Base-by-base conservation (phyloP, 179 eudicot genomes). In the Nepenthes alata region DNA sequence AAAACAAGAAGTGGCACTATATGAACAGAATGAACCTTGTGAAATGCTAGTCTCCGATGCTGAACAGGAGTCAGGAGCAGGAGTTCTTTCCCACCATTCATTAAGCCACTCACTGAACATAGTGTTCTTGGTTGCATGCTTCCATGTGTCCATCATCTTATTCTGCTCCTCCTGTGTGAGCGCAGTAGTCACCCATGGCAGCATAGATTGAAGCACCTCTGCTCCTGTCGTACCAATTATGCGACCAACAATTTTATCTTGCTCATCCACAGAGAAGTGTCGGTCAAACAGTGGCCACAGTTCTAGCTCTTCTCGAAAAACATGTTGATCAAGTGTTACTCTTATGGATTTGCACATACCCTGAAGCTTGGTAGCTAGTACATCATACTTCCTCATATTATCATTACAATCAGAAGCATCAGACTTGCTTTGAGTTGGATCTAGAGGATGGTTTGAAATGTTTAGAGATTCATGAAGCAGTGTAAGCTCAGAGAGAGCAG, bases 151-250 rank as follows among this genome's bases (percentile, higher is more conserved):
- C 95, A 93, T 85, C 90, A 89, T 83, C 79, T 78, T 89, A 73
- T 89, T 89, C 69, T 93, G 98, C 75, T 89, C 98, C 66, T 89
- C 98, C 78, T 78, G 95, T 55, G 93, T 93, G 72, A 93, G 93
- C 35, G 88, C 98, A 74, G 96, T 85, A 57, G 95, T 93, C 60
- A 93, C 98, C 98, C 98, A 93, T 41, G 98, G 98, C 63, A 93
- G 78, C 95, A 93, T 89, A 61, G 98, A 89, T 54, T 93, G 98
- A 36, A 93, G 88, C 70, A 93, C 98, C 73, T 93, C 98, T 8
- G 98, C 98, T 57, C 98, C 98, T 49, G 98, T 93, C 9, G 96
- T 89, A 71, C 98, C 98, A 77, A 93, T 93, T 66, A 93, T 89
- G 56, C 85, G 85, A 60, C 98, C 98, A 34, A 93, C 94, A 70